phyloP scores from a whole-genome alignment of 2,329 filamentous ascomycete species.

The Venturia asperata region DNA sequence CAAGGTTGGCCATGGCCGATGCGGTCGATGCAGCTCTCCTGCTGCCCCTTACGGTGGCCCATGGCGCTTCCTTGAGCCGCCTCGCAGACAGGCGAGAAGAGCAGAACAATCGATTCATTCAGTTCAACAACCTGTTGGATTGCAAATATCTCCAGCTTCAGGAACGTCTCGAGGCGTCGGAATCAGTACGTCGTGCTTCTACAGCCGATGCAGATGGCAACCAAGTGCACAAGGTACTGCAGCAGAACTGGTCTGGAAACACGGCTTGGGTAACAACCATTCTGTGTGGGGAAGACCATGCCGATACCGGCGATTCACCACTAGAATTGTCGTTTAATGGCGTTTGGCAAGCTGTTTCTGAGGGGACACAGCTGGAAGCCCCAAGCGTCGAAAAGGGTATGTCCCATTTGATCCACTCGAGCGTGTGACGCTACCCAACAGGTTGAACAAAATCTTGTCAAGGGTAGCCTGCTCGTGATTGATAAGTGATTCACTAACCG shows the following conservation, averaged over 20 bases:
- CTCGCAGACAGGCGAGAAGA: conserved; percentile 54
- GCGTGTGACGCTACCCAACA: not conserved
- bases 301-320: conserved; percentile 22
- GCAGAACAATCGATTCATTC: conserved; percentile 50
- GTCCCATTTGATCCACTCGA: conserved; percentile 38
- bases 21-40: conserved; percentile 45
- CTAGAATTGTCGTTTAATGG: conserved; percentile 60
- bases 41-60: conserved; percentile 62
- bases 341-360: conserved; percentile 62
- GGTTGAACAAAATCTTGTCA: not conserved
- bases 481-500: not conserved
- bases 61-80: conserved; percentile 59
- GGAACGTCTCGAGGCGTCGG: conserved; percentile 43
- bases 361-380: conserved; percentile 43
- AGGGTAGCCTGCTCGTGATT: not conserved
- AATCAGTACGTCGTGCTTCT: conserved; percentile 28
- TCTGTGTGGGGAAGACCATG: conserved; percentile 56
- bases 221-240: conserved; percentile 51
- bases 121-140: conserved; percentile 59
- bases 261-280: conserved; percentile 65
- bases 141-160: conserved; percentile 54
- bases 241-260: conserved; percentile 74
- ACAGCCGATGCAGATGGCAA: conserved; percentile 29
- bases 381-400: conserved; percentile 28
- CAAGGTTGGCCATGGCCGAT: conserved; percentile 38